Evolutionary conservation across 805 yeast genomes (phyloP), one percentile per base, ranked within the genome.

Genomic region (Candida sanyiensis): DNA sequence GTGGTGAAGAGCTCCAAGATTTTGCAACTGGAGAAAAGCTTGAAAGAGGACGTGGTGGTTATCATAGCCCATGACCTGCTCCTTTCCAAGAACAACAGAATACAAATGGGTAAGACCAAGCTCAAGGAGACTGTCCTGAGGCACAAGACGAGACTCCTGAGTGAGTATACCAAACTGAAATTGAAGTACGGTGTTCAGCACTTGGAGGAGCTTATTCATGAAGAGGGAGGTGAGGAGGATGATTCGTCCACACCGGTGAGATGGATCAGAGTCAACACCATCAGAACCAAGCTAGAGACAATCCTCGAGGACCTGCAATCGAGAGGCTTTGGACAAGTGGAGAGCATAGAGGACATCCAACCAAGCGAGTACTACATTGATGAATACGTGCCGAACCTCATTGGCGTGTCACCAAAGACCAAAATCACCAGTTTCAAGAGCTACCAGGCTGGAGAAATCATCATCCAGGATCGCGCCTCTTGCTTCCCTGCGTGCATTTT

Each of bases 381-480:
- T 61, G 73, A 67, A 27, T 77, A 67, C 55, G 77, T 93, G 20
- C 85, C 89, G 2, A 67, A 83, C 46, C 65, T 93, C 13, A 89
- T 73, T 59, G 97, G 97, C 6, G 70, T 90, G 5, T 82, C 82
- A 47, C 94, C 96, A 8, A 66, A 70, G 28, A 90, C 82, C 39
- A 74, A 75, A 43, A 61, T 93, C 15, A 79, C 88, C 17, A 59
- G 74, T 2, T 72, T 82, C n/a, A 73, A 73, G 20, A 73, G 83
- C 1, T 93, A 93, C 58, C 65, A 73, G 38, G 63, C 66, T 10
- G 98, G 98, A 0, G 70, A 80, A 38, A 66, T 90, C 12, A 89
- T 93, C 39, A 85, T 93, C 44, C 99, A 93, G 62, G 98, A 93
- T 57, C 68, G 98, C 37, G 96, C 97, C 0, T 88, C 97, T 2